These are phyloP conservation scores for Miscanthus lutarioriparius DNA, from an alignment of 176 grass and related monocot species.

Conservation along the genomic window DNA sequence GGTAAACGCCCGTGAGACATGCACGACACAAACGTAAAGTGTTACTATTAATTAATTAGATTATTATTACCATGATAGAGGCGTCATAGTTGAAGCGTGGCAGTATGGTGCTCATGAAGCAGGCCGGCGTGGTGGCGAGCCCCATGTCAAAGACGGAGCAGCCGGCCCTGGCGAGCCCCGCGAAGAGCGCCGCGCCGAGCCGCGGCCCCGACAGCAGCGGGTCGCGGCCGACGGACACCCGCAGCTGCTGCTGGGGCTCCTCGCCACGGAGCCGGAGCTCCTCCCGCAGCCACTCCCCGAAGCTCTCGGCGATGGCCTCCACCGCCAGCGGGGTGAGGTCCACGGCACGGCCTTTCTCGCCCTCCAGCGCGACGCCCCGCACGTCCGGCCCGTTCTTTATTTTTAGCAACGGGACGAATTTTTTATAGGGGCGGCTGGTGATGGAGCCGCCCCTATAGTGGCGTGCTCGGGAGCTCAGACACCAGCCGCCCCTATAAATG, in stretches of 20 bases:
- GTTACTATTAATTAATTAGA: neutral
- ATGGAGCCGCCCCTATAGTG: no score
- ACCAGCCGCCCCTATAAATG: no score
- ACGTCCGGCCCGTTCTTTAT: slow-evolving; percentile 85
- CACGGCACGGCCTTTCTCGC: slow-evolving; percentile 72
- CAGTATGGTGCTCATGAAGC: slow-evolving; percentile 84
- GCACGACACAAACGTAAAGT: neutral
- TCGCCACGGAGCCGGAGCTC: neutral
- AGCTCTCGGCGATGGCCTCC: slow-evolving; percentile 74
- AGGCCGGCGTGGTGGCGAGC: slow-evolving; percentile 81
- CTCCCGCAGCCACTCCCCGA: slow-evolving; percentile 77
- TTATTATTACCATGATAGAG: slow-evolving; percentile 65
- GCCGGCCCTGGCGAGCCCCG: slow-evolving; percentile 64
- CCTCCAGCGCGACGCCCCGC: slow-evolving; percentile 73
- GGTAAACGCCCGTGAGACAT: neutral
- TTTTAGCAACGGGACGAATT: no score
- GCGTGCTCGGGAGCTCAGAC: no score
- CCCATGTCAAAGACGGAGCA: slow-evolving; percentile 81
- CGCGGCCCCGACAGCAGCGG: slow-evolving; percentile 56
- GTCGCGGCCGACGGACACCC: slow-evolving; percentile 69
- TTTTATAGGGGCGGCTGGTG: no score
- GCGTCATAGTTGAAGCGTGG: slow-evolving; percentile 68
- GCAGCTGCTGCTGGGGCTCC: slow-evolving; percentile 11
- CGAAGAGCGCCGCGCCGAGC: slow-evolving; percentile 61
- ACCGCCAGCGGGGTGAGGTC: slow-evolving; percentile 74